Conservation (phyloP, 2,329 filamentous ascomycete species). For the Emericellopsis atlantica region DNA sequence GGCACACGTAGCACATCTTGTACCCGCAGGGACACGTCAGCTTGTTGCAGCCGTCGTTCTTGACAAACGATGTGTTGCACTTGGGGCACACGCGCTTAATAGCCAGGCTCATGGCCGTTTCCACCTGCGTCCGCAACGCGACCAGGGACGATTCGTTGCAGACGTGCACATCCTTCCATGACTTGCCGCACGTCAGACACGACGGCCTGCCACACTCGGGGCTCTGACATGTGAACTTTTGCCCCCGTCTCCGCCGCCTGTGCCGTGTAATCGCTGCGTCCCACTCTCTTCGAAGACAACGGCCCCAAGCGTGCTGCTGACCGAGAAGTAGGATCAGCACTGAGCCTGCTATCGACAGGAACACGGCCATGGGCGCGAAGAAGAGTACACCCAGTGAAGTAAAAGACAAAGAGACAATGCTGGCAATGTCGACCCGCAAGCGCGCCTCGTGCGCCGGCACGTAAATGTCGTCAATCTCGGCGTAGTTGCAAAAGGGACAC, state of each 20-base stretch:
- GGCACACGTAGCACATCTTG: constrained; percentile 96
- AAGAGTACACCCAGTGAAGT: constrained; percentile 25
- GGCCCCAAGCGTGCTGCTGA: constrained; percentile 27
- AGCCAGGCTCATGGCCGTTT: constrained; percentile 85
- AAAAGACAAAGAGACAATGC: constrained; percentile 24
- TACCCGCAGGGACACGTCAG: constrained; percentile 92
- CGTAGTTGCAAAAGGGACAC: constrained; percentile 87
- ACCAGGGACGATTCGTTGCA: constrained; percentile 78
- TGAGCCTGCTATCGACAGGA: constrained; percentile 23
- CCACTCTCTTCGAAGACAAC: constrained; percentile 33
- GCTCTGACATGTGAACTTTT: constrained; percentile 66
- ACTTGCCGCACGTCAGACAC: constrained; percentile 70
- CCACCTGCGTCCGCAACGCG: constrained; percentile 77
- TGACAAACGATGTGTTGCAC: constrained; percentile 87
- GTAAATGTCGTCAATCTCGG: constrained; percentile 72
- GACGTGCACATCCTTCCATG: constrained; percentile 79
- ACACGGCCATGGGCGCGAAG: constrained; percentile 38
- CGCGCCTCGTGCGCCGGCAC: constrained; percentile 40
- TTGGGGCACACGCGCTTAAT: constrained; percentile 90
- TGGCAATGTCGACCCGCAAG: constrained; percentile 43
- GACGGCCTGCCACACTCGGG: constrained; percentile 56
- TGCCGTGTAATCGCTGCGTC: constrained; percentile 51
- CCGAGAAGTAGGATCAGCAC: constrained; percentile 29
- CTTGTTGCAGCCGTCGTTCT: constrained; percentile 91
- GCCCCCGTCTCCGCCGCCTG: constrained; percentile 56